Evolutionary conservation across 371 early-diverging fungal genomes (phyloP), one percentile per base, ranked within the genome.

Genomic region (Parasitella parasitica): DNA sequence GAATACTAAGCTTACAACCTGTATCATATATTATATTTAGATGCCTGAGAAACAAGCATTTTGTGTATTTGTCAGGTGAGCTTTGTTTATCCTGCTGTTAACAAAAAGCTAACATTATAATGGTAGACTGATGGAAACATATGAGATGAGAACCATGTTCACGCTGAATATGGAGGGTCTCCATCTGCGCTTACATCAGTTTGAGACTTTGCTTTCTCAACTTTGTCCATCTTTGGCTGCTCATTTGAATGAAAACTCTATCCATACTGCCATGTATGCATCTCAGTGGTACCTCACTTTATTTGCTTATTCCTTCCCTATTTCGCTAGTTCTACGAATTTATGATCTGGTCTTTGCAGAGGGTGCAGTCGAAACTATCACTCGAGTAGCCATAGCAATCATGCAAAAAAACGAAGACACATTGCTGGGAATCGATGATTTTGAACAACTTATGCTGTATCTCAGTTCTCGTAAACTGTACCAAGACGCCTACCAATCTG

Each of bases 31-130:
- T n/a, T n/a, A n/a, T n/a, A n/a, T 24, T 26, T 83, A 84, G 82
- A 95, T 94, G 95, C 88, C 91, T 22, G 97, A 97, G 63, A 92
- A 91, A 60, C 91, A 95, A 77, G 94, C 96, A 0, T 97, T 97
- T 69, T 90, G 93, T 66, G 87, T 91, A 15, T 88, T 96, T 70
- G 94, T 92, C 39, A 84, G 89, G 82, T 67, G 74, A 38, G 28
- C 2, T 22, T 43, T 11, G 15, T 18, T 2, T 32, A 12, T 41
- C 11, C 1, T 80, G 75, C 35, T 71, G 72, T 59, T 61, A 63
- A n/a, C 67, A 73, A 9, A 76, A 74, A 9, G 64, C 69, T 30
- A n/a, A 59, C 34, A 27, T 32, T 32, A 4, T 32, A 8, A 4
- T 12, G 6, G 22, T 46, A 75, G 74, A 58, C 76, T 97, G 41